Percentiles rank a stretch among this genome's conserved stretches.
These are phyloP conservation scores for Fusarium chlamydosporum DNA, from an alignment of 2,329 filamentous ascomycete species.

Conservation along the genomic window DNA sequence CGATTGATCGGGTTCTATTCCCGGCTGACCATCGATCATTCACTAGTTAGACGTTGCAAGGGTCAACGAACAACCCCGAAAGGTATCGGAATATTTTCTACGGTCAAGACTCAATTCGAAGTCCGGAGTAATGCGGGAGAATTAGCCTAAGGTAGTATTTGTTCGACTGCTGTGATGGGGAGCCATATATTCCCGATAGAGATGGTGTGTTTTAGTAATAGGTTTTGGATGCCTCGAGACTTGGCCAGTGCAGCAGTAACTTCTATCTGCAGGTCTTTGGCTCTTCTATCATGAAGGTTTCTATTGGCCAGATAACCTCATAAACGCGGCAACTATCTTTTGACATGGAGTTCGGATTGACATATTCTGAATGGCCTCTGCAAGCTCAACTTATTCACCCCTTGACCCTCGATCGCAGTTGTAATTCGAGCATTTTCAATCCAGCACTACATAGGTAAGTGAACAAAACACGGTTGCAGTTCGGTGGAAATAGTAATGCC, in stretches of 20 bases:
- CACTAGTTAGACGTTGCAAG: neutral
- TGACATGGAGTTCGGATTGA: neutral
- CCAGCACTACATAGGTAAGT: neutral
- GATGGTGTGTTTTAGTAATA: neutral
- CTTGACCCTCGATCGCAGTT: neutral
- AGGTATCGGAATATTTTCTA: neutral
- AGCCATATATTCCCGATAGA: neutral
- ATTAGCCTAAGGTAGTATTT: neutral
- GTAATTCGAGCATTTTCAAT: neutral
- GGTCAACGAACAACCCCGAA: constrained; percentile 1
- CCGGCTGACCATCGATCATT: constrained; percentile 10
- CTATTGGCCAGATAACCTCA: neutral
- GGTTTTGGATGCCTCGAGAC: neutral
- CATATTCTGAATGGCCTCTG: neutral
- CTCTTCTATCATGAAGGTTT: neutral
- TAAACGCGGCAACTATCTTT: neutral
- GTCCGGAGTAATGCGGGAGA: neutral
- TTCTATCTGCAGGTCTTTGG: too few relatives aligned
- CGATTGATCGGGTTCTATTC: constrained; percentile 2
- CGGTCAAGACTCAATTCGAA: neutral
- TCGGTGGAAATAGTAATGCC: neutral
- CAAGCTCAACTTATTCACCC: neutral
- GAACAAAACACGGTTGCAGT: neutral
- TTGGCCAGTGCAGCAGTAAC: neutral
- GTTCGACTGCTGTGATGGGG: neutral